Evolutionary conservation across 2,329 filamentous ascomycete species (phyloP), one percentile per base, ranked within the genome.

Genomic region (Fusarium foetens): DNA sequence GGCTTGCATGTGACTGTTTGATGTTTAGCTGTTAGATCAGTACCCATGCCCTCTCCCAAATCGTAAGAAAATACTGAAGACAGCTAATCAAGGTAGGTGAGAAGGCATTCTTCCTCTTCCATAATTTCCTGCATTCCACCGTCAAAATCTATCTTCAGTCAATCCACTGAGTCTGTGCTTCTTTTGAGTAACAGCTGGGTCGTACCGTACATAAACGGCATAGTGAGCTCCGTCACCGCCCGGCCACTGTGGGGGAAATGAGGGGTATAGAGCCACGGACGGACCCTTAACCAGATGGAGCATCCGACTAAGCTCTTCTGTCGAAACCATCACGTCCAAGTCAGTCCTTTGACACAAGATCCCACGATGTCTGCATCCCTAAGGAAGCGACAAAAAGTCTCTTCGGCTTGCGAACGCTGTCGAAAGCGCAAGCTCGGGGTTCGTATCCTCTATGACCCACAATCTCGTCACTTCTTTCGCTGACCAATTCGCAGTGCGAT

Each of bases 381-480:
- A 1, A 54, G 51, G 19, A 54, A 41, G 31, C 9, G 51, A 8
- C 35, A 57, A n/a, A 57, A 57, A 6, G 53, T 57, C 10, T 57
- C 53, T 9, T 46, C 53, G 3, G 53, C 53, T 9, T 57, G 29
- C 6, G 39, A 57, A 8, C 39, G 53, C 29, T 57, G 38, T 16
- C 53, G 53, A 2, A 33, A 35, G 23, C 53, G 53, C 2, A 57
- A 57, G 3, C 53, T 46, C 3, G 53, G 38, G 4, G 53, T 21
- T n/a, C 3, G n/a, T 1, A 11, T 12, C 1, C 12, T 25, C 1
- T 6, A 7, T 45, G 1, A 4, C 14, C 14, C 2, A 7, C 27
- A 11, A 17, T 14, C 5, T 10, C 13, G 16, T 10, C 0, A 5
- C 7, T 17, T n/a, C 17, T 4, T 1, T 35, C 0, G 29, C 53